phyloP scores from a whole-genome alignment of 148 eudicot genomes.

The Rhododendron ovatum region DNA sequence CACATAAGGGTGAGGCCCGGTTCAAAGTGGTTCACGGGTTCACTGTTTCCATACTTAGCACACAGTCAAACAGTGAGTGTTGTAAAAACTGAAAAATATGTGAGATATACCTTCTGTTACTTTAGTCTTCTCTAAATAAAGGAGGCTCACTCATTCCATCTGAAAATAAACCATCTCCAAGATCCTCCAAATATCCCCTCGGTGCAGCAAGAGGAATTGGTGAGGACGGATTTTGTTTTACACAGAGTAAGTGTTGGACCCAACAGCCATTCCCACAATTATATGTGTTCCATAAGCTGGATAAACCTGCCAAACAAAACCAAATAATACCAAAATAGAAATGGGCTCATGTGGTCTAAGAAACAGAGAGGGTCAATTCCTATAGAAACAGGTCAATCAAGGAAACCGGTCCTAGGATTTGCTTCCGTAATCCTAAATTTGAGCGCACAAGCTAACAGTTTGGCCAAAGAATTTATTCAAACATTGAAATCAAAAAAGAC shows the following conservation, averaged over 20 bases:
- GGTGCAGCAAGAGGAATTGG: conserved; percentile 61
- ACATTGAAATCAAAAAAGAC: not conserved
- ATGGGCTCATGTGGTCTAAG: no score
- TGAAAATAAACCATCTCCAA: conserved; percentile 82
- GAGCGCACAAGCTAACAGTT: not conserved
- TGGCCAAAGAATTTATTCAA: not conserved
- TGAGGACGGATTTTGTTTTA: conserved; percentile 75
- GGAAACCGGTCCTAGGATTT: not conserved
- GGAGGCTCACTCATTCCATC: conserved; percentile 50
- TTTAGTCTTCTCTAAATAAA: conserved; percentile 38
- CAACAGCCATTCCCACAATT: conserved; percentile 84
- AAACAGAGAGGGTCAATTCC: not conserved
- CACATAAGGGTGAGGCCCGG: conserved; percentile 80
- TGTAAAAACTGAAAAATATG: not conserved
- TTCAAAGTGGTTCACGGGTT: conserved; percentile 21
- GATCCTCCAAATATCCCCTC: conserved; percentile 64
- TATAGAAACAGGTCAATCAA: not conserved
- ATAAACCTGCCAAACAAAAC: conserved; percentile 69
- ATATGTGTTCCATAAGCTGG: conserved; percentile 73
- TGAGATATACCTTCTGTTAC: conserved; percentile 44
- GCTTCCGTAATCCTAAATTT: not conserved
- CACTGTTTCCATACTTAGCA: not conserved
- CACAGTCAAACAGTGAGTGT: not conserved
- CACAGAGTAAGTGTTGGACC: conserved; percentile 85
- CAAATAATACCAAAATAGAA: conserved; percentile 4